A percentile compares a stretch with the other conserved stretches of the same genome.
These are phyloP conservation scores for Diaporthe sp. DNA, from an alignment of 2,329 filamentous ascomycete genomes.

Conservation along the genomic window DNA sequence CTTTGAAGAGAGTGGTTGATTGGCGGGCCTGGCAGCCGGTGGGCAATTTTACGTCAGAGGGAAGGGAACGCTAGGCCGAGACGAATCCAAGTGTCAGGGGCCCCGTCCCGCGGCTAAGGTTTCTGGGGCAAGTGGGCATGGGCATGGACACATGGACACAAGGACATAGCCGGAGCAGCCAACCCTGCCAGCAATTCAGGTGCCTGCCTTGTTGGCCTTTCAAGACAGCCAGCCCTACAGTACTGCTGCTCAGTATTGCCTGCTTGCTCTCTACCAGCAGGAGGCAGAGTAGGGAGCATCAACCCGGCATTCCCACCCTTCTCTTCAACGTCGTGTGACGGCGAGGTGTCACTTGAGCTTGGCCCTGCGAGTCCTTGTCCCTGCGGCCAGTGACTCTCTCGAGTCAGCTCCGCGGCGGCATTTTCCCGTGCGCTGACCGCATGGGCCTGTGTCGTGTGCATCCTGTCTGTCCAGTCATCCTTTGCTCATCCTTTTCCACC, in stretches of 20 bases:
- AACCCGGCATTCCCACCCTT: neutral
- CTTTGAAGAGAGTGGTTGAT: neutral
- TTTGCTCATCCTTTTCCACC: conserved; percentile 18
- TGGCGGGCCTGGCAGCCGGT: conserved; percentile 22
- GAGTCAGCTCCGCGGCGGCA: conserved; percentile 13
- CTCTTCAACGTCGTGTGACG: conserved; percentile 24
- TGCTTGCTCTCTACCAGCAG: neutral
- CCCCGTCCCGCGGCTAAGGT: neutral
- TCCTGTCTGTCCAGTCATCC: conserved; percentile 9
- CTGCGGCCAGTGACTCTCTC: neutral
- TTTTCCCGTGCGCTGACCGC: conserved; percentile 16
- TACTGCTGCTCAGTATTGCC: neutral
- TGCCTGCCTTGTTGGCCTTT: conserved; percentile 26
- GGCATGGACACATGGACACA: neutral
- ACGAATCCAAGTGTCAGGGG: conserved; percentile 23
- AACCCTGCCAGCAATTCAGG: conserved; percentile 1
- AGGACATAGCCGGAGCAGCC: conserved; percentile 5
- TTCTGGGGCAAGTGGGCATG: neutral
- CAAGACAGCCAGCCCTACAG: neutral
- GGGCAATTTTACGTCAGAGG: conserved; percentile 24
- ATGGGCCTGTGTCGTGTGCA: conserved; percentile 20
- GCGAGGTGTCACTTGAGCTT: conserved; percentile 23
- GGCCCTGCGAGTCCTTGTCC: conserved; percentile 6
- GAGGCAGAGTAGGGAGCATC: conserved; percentile 1
- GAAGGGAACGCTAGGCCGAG: conserved; percentile 25